Base-by-base conservation (phyloP, 2,329 filamentous ascomycete species). In the Colletotrichum melonis region DNA sequence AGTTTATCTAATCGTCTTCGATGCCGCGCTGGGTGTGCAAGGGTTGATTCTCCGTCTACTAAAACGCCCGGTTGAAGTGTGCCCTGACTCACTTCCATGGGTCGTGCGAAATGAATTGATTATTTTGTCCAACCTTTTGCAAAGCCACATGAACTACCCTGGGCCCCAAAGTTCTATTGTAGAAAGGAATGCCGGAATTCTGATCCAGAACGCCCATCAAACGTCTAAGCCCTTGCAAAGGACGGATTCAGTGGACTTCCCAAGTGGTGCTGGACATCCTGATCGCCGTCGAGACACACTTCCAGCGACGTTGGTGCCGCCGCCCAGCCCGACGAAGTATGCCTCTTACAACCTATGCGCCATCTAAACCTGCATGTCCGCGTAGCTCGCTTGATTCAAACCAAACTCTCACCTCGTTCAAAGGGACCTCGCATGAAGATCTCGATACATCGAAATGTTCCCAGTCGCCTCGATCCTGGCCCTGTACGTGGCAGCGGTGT, bases 101-200 rank as follows among this genome's bases (percentile, higher is more conserved):
- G 22, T 70, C 22, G 54, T 22, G 8, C 8, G n/a, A 24, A 24
- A 24, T 19, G 7, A 54, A 1, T 24, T 56, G 1, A 26, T 56
- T 26, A 56, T 16, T 56, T 7, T 16, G 9, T 56, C 12, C 22
- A 5, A 26, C 49, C 3, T 63, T 57, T 52, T 35, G 35, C 38
- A 35, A 52, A 49, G 38, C 38, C 26, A 19, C 22, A 56, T 24
- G 42, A 19, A 54, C 46, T 1, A 16, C 16, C 60, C 38, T 38
- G 42, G 49, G 63, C 68, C 62, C 63, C 68, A n/a, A 24, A 19
- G 22, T 11, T 38, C 35, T 46, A 26, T 66, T 19, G 46, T 71
- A 67, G 32, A 67, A 71, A 71, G 57, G 68, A 30, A 55, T 38
- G 24, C 60, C 63, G 56, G 46, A 71, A 66, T 30, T 63, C 26